Evolutionary conservation across 2,329 filamentous ascomycete genomes (phyloP).

Genomic region (Fusarium agapanthi): DNA sequence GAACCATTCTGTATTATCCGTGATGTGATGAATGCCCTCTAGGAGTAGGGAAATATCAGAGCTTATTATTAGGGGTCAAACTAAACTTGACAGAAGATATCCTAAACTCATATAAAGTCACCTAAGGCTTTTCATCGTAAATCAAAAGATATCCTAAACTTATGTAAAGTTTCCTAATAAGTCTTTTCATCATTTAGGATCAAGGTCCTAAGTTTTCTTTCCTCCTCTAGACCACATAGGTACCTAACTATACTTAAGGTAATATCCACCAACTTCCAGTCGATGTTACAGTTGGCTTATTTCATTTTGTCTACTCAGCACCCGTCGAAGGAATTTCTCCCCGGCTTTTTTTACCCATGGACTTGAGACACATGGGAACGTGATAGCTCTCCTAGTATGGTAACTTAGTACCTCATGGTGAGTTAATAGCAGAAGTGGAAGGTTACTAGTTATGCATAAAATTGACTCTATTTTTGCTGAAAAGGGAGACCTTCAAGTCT

Average conservation of each 20-base stretch:
- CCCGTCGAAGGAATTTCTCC: background rate
- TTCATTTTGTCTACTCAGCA: background rate
- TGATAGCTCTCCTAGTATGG: background rate
- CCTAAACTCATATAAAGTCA: background rate
- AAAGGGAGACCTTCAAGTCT: background rate
- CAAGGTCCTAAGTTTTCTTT: background rate
- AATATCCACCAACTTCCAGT: background rate
- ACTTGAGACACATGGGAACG: background rate
- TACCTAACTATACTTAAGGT: background rate
- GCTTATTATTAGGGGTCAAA: background rate
- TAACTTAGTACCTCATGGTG: background rate
- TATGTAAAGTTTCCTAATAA: background rate
- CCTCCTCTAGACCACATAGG: background rate
- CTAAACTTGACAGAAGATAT: no score
- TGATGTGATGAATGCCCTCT: background rate
- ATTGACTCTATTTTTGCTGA: background rate
- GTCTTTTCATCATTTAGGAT: background rate
- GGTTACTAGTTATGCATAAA: background rate
- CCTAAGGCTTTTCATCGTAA: no score
- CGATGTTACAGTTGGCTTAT: background rate
- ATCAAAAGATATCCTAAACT: background rate
- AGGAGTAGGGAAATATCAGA: background rate
- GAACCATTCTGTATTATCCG: background rate
- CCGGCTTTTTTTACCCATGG: background rate
- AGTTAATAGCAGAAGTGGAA: background rate